Base-by-base conservation (phyloP, 768 basidiomycete genomes). In the Neoboletus magnificus region DNA sequence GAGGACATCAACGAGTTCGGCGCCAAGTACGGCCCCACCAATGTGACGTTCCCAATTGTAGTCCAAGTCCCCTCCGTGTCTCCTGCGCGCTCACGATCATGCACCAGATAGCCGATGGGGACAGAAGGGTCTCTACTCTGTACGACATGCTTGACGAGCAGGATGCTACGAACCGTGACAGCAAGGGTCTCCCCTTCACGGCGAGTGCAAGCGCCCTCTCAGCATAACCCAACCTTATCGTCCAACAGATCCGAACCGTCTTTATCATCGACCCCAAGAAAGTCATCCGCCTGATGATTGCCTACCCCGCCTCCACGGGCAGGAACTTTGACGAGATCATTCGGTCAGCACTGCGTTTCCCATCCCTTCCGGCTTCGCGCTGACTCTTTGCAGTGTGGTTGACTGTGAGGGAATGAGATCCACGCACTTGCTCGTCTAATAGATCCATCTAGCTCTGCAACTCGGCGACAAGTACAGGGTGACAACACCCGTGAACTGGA, bases 241-340 rank as follows among this genome's bases (percentile, higher is more conserved):
- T 49, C 25, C 43, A 33, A 18, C 54, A 91, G 88, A 85, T 99
- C 74, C 89, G 97, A 57, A 97, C 93, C 9, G 97, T 99, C 57
- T 99, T 96, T 74, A 77, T 99, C 61, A 93, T 99, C 66, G 97
- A 99, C 76, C 95, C 97, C 43, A 93, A 92, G 77, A 93, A 97
- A 77, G 81, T 84, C 65, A 97, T 99, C 69, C 90, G 96, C 58
- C 76, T 97, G 65, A 91, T 85, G 16, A 65, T 99, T 61, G 77
- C 93, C 27, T 98, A 98, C 78, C 97, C 97, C 55, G 95, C 96
- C 47, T 87, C 93, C 13, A 94, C 95, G 64, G 97, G 96, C 42
- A 89, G 93, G 66, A 95, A 94, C 81, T 96, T 97, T 69, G 79
- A 81, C 59, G 85, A 87, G 73, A 79, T 87, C 63, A 56, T 87